phyloP scores from a whole-genome alignment of 164 flowering plant genomes.

The Annona squamosa region DNA sequence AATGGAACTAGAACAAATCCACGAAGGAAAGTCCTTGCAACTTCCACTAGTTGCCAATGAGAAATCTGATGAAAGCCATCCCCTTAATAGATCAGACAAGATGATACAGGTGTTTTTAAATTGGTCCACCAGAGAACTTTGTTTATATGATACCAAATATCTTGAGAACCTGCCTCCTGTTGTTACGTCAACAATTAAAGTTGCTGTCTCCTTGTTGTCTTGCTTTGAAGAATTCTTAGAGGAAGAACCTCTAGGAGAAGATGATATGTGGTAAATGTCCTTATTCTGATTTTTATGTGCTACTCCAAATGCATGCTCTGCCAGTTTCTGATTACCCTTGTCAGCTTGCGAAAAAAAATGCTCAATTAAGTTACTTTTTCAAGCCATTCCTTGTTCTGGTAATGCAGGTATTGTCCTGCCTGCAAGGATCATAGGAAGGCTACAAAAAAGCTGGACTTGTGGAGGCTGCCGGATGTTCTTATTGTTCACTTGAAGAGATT shows the following conservation, averaged over 20 bases:
- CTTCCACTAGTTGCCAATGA: conserved; percentile 50
- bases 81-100: conserved; percentile 3
- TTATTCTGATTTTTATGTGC: neutral
- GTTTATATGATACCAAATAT: conserved; percentile 57
- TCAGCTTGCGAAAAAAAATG: neutral
- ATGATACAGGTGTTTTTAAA: conserved; percentile 29
- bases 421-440: conserved; percentile 94
- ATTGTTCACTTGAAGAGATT: conserved; percentile 89
- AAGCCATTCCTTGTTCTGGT: neutral
- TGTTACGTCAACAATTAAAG: conserved; percentile 56
- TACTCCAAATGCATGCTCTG: neutral
- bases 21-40: conserved; percentile 26
- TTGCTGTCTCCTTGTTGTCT: conserved; percentile 76
- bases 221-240: conserved; percentile 84
- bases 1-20: conserved; percentile 8
- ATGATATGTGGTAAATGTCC: conserved; percentile 71
- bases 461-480: conserved; percentile 87
- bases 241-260: conserved; percentile 92
- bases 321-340: neutral
- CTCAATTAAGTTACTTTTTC: neutral
- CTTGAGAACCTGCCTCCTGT: conserved; percentile 72
- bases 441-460: conserved; percentile 79
- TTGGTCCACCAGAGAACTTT: conserved; percentile 66
- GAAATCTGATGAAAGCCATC: conserved; percentile 30
- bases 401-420: conserved; percentile 75